These are phyloP conservation scores for Cucurbita pepo DNA, from an alignment of 306 rosid species.

Conservation along the genomic window DNA sequence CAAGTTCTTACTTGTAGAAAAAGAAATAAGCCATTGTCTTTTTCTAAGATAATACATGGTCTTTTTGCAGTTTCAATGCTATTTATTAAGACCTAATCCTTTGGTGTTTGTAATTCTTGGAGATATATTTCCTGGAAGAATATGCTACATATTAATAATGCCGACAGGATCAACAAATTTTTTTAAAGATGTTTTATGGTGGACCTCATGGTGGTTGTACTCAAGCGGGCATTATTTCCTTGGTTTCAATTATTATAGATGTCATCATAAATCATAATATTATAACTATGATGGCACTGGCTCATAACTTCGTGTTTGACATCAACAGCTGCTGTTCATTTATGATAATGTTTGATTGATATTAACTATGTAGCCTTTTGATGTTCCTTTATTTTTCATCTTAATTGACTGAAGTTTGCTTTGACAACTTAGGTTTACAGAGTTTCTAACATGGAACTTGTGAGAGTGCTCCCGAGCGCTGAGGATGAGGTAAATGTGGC, in stretches of 20 bases:
- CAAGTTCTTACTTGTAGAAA: too few species aligned
- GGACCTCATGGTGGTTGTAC: background rate
- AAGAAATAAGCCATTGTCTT: background rate
- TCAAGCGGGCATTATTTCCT: background rate
- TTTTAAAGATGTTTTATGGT: background rate
- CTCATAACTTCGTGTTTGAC: background rate
- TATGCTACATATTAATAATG: background rate
- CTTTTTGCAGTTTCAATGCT: background rate
- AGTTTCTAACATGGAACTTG: slow-evolving; percentile 97
- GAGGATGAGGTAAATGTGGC: slow-evolving; percentile 99
- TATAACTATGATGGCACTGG: background rate
- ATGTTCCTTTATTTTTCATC: background rate
- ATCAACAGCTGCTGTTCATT: background rate
- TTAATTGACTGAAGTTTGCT: background rate
- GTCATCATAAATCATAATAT: background rate
- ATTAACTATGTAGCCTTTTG: background rate
- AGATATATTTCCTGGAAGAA: background rate
- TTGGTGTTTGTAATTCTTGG: background rate
- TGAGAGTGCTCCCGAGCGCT: slow-evolving; percentile 90
- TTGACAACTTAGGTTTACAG: slow-evolving; percentile 59
- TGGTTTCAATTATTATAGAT: background rate
- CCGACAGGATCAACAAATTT: background rate
- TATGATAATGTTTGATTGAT: background rate
- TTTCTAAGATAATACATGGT: background rate
- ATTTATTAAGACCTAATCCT: background rate